These are phyloP conservation scores for Aspergillus viridinutans DNA, from an alignment of 2,329 filamentous ascomycete genomes.

Conservation along the genomic window DNA sequence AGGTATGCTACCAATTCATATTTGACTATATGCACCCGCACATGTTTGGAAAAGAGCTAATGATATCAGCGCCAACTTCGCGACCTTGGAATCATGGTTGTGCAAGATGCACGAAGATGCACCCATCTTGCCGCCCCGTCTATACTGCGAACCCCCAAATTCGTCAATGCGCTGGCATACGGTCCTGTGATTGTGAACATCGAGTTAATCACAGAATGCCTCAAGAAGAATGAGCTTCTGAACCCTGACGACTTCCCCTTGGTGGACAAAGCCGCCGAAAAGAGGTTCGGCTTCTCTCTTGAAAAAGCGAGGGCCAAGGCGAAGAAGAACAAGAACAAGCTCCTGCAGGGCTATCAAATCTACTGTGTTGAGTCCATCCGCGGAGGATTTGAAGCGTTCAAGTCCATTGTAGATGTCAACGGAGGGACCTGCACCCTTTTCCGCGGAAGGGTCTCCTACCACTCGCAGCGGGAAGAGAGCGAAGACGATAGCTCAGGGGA, in stretches of 20 bases:
- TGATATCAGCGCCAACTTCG: conserved; percentile 67
- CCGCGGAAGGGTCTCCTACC: conserved; percentile 66
- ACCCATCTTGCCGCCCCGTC: conserved; percentile 84
- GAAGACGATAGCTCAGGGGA: conserved; percentile 51
- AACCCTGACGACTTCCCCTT: conserved; percentile 64
- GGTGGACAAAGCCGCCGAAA: conserved; percentile 68
- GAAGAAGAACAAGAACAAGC: conserved; percentile 67
- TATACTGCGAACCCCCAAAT: conserved; percentile 88
- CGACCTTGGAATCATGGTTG: conserved; percentile 75
- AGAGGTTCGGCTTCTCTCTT: conserved; percentile 65
- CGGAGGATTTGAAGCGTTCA: conserved; percentile 80
- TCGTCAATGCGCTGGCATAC: conserved; percentile 78
- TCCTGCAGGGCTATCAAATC: conserved; percentile 71
- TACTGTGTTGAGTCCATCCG: conserved; percentile 79
- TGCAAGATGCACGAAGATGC: conserved; percentile 69
- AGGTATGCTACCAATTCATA: conserved; percentile 52
- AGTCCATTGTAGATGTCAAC: conserved; percentile 81
- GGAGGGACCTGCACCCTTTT: conserved; percentile 79
- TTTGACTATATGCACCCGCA: background rate
- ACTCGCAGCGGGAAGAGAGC: conserved; percentile 51
- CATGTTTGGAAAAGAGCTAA: conserved; percentile 8
- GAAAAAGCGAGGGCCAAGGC: conserved; percentile 66
- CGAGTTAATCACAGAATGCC: conserved; percentile 71
- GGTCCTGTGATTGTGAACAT: conserved; percentile 74
- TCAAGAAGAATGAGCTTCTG: conserved; percentile 64